These are phyloP conservation scores for Cryptosporidium sp. DNA, from an alignment of 169 alveolate species.

Conservation along the genomic window DNA sequence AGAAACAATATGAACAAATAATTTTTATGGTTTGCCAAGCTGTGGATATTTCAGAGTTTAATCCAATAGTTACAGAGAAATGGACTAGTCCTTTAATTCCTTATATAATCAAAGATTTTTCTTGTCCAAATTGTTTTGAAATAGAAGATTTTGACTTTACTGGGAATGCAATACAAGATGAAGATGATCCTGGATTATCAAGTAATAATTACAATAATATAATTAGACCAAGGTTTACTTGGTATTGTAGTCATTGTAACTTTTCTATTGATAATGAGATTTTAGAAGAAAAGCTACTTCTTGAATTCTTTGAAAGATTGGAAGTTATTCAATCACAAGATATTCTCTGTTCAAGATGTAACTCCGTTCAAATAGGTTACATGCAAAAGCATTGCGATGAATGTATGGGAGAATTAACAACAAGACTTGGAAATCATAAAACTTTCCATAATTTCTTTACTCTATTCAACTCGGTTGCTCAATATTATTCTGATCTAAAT, in stretches of 20 bases:
- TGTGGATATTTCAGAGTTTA: conserved; percentile 40
- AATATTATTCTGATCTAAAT: conserved; percentile 13
- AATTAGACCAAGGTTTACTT: not conserved
- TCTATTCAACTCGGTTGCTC: conserved; percentile 30
- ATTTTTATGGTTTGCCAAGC: conserved; percentile 44
- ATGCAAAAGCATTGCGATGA: conserved; percentile 35
- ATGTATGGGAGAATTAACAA: conserved; percentile 55
- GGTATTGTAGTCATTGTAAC: conserved; percentile 63
- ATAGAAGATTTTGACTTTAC: conserved; percentile 69
- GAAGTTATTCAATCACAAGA: conserved; percentile 68
- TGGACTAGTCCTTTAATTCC: conserved; percentile 48
- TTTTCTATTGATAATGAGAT: not conserved
- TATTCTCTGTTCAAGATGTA: conserved; percentile 29
- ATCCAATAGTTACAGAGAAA: conserved; percentile 5
- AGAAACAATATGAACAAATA: conserved; percentile 32
- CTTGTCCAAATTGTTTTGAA: conserved; percentile 66
- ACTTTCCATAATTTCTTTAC: conserved; percentile 28
- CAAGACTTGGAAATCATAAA: conserved; percentile 27
- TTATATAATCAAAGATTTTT: conserved; percentile 38
- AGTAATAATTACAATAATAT: not conserved
- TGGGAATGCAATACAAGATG: conserved; percentile 28
- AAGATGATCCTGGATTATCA: conserved; percentile 3
- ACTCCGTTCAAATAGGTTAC: conserved; percentile 37
- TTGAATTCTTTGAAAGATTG: conserved; percentile 57
- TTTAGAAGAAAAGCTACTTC: conserved; percentile 36